phyloP scores from a whole-genome alignment of 23 red algal genomes.

The Gracilariopsis chorda region DNA sequence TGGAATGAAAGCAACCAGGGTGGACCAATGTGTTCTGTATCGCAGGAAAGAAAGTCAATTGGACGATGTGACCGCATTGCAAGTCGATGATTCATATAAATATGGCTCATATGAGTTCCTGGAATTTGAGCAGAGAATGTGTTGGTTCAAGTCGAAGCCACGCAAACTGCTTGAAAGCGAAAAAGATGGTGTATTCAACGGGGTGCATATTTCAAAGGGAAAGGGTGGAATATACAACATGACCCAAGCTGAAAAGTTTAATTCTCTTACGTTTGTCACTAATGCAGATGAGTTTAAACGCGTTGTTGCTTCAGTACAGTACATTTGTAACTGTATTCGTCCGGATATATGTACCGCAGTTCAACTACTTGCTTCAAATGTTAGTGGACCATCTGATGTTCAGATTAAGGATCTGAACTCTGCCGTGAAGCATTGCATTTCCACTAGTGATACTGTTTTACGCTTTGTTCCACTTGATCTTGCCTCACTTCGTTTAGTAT shows the following conservation, averaged over 20 bases:
- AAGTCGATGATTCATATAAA: not conserved
- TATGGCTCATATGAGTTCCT: not conserved
- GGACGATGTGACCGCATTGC: not conserved
- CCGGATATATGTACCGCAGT: not conserved
- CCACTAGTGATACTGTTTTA: not conserved
- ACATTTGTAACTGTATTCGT: not conserved
- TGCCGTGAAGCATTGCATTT: not conserved
- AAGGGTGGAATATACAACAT: not conserved
- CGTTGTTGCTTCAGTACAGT: not conserved
- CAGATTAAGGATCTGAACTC: not conserved
- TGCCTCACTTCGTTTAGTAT: not conserved
- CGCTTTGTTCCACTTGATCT: not conserved
- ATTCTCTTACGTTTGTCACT: not conserved
- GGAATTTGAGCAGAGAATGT: too few relatives aligned
- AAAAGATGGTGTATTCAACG: too few relatives aligned
- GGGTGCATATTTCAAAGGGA: not conserved
- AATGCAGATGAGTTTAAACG: not conserved
- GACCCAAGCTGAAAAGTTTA: not conserved
- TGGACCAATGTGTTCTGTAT: slow-evolving; percentile 15
- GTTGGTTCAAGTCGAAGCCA: not conserved
- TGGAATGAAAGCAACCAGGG: not conserved
- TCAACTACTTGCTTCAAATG: not conserved
- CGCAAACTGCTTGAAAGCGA: not conserved
- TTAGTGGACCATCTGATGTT: not conserved
- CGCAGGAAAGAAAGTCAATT: not conserved